Evolutionary conservation across 257 asterid species (phyloP), one percentile per base, ranked within the genome.

Genomic region (Nicotiana sylvestris): DNA sequence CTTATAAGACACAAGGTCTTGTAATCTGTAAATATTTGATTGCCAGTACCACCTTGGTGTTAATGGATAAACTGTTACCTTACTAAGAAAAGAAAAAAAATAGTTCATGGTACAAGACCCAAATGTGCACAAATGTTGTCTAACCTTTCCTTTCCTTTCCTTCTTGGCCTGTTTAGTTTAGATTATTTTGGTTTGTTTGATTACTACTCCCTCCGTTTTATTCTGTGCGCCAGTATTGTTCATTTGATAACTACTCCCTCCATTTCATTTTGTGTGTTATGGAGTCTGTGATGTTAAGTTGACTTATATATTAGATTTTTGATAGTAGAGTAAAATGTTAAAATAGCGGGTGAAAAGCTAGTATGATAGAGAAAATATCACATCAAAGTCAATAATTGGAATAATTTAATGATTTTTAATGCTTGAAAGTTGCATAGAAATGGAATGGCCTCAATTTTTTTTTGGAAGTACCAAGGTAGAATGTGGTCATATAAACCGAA

Each of bases 301-400:
- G 57, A 18, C 33, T 39, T 39, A 10, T 11, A 11, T 70, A 70
- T 39, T 70, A 43, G 57, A 70, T 70, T 39, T n/a, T 18, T 43
- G 78, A 39, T 70, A 21, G 58, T 21, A 37, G 9, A 68, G 56
- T 37, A 68, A 1, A 35, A 27, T 37, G 18, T 68, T 37, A n/a
- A 68, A 68, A 25, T 5, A 37, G 56, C 9, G 57, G 17, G 39
- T 67, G 51, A 33, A 17, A 18, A 2, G 12, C 25, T 68, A 35
- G 37, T 68, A 39, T 68, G 77, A 68, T 68, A 68, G 30, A 67
- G 76, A 68, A 68, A 68, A 18, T 68, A 37, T 67, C 77, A 37
- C 56, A 37, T 37, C 4, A 37, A 37, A 68, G n/a, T 68, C 39
- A 4, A 12, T 35, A 37, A 6, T 37, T 68, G 39, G 77, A 68